phyloP scores from a whole-genome alignment of 148 eudicot species.

The Silene conica region DNA sequence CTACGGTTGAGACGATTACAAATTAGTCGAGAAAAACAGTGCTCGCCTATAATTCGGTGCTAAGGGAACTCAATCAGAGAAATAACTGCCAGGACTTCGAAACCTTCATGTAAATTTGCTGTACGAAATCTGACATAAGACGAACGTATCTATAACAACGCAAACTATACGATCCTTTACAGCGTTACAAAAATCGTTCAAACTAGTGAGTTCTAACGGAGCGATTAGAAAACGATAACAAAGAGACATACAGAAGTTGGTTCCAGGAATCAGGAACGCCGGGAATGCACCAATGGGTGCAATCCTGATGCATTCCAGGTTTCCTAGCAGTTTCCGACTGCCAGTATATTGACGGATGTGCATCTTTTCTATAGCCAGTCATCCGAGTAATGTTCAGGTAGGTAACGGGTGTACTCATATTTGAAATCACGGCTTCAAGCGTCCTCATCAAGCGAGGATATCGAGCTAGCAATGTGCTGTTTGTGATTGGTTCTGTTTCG shows the following conservation, averaged over 20 bases:
- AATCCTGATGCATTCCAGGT: constrained; percentile 39
- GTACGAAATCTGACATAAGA: background rate
- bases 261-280: constrained; percentile 87
- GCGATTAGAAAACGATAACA: constrained; percentile 23
- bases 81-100: background rate
- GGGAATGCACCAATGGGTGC: constrained; percentile 85
- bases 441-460: constrained; percentile 53
- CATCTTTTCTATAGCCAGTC: constrained; percentile 70
- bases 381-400: constrained; percentile 53
- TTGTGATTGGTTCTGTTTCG: constrained; percentile 43
- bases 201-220: constrained; percentile 6
- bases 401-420: constrained; percentile 44
- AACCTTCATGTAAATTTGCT: background rate
- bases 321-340: constrained; percentile 10
- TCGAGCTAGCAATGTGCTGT: constrained; percentile 28
- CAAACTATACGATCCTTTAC: background rate
- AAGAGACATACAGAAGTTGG: constrained; percentile 50
- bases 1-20: too few relatives aligned
- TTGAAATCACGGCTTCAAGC: constrained; percentile 35
- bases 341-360: constrained; percentile 59
- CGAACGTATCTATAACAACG: background rate
- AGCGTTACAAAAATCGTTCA: background rate
- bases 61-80: background rate
- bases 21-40: too few relatives aligned
- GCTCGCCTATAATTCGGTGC: background rate